Conservation (phyloP, 352 stramenopile genomes). For the Phytophthora capsici region DNA sequence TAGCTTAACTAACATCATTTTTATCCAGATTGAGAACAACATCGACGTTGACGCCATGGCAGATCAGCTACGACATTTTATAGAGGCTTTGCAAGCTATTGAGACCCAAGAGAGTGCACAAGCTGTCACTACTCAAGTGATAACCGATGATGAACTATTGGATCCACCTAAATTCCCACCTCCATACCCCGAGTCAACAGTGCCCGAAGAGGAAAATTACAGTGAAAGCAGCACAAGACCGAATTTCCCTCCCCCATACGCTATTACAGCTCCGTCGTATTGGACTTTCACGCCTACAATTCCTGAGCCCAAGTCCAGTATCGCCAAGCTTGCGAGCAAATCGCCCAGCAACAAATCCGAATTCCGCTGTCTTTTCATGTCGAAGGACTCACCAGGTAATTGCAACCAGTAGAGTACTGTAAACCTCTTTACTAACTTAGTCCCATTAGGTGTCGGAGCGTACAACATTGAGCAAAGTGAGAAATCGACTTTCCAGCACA, state of each 20-base stretch:
- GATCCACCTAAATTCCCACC: slow-evolving; percentile 37
- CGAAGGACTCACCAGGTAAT: slow-evolving; percentile 25
- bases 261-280: slow-evolving; percentile 36
- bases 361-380: slow-evolving; percentile 25
- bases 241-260: slow-evolving; percentile 47
- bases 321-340: slow-evolving; percentile 28
- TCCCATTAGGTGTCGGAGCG: slow-evolving; percentile 44
- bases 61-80: slow-evolving; percentile 42
- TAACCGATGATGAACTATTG: not conserved
- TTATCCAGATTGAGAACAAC: slow-evolving; percentile 33
- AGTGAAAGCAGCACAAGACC: slow-evolving; percentile 14
- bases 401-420: no score
- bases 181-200: slow-evolving; percentile 45
- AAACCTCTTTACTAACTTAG: not conserved
- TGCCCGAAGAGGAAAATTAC: slow-evolving; percentile 15
- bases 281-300: slow-evolving; percentile 38
- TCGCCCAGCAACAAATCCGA: slow-evolving; percentile 21
- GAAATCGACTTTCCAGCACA: slow-evolving; percentile 49
- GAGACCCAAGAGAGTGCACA: slow-evolving; percentile 7
- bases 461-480: slow-evolving; percentile 62
- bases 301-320: slow-evolving; percentile 29
- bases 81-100: slow-evolving; percentile 39
- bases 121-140: not conserved
- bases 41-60: slow-evolving; percentile 38
- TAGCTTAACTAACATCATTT: no score